Conservation (phyloP, 495 filamentous ascomycete species). For the Penicillium malachiteum region DNA sequence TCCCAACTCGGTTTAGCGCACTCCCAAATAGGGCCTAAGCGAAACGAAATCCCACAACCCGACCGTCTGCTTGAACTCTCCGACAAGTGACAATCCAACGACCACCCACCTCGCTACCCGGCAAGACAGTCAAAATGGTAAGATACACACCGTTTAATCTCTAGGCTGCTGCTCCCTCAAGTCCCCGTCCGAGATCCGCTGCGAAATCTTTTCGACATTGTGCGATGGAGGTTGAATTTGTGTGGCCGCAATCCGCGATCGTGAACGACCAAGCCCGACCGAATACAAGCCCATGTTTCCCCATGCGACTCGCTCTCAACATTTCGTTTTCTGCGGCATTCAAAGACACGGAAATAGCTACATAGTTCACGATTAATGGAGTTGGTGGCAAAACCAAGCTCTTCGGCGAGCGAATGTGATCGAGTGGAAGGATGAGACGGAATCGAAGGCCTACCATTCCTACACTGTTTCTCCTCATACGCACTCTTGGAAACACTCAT, state of each 20-base stretch:
- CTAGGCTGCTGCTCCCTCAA: constrained; percentile 20
- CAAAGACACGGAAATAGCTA: not conserved
- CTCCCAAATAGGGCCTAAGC: constrained; percentile 50
- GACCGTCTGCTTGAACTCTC: constrained; percentile 42
- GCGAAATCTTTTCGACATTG: constrained; percentile 15
- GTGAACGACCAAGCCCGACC: constrained; percentile 9
- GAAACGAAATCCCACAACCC: constrained; percentile 50
- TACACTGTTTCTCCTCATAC: not conserved
- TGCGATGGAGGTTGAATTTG: constrained; percentile 16
- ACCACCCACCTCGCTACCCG: constrained; percentile 48
- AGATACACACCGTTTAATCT: constrained; percentile 30
- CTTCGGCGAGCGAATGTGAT: not conserved
- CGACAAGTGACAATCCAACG: constrained; percentile 51
- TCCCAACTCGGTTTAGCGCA: constrained; percentile 32
- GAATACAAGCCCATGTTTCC: not conserved
- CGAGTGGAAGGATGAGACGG: not conserved
- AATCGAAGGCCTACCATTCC: not conserved
- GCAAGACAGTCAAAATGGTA: constrained; percentile 62
- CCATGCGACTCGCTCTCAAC: not conserved
- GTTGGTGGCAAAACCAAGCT: not conserved
- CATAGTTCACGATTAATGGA: not conserved
- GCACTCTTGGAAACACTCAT: too few species aligned
- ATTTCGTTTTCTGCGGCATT: not conserved
- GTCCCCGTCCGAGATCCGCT: constrained; percentile 26
- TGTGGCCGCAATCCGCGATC: constrained; percentile 24